phyloP scores from a whole-genome alignment of 2,329 filamentous ascomycete genomes.

The Aspergillus ustus region DNA sequence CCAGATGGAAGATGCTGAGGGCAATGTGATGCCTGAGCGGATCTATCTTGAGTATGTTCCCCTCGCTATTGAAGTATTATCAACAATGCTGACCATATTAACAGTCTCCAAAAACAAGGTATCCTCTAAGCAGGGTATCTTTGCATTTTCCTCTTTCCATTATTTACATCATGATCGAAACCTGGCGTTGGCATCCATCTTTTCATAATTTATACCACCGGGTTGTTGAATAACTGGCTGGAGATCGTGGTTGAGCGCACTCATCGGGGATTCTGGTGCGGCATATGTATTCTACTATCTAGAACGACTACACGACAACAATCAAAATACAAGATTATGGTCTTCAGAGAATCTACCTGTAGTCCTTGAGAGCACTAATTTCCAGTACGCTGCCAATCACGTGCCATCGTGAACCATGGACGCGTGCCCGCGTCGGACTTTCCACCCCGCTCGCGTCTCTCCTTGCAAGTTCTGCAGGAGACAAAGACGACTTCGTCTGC shows the following conservation, averaged over 20 bases:
- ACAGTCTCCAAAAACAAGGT: slow-evolving; percentile 80
- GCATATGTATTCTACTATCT: slow-evolving; percentile 25
- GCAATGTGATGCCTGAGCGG: slow-evolving; percentile 99
- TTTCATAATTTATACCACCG: slow-evolving; percentile 23
- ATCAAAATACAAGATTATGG: slow-evolving; percentile 8
- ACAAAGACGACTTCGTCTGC: not conserved
- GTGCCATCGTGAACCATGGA: slow-evolving; percentile 42
- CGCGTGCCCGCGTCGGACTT: slow-evolving; percentile 24
- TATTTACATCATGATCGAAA: slow-evolving; percentile 28
- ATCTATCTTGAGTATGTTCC: slow-evolving; percentile 78
- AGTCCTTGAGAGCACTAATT: not conserved
- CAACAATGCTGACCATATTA: slow-evolving; percentile 28
- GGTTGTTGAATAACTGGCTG: slow-evolving; percentile 23
- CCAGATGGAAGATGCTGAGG: slow-evolving; percentile 97
- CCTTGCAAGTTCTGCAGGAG: not conserved
- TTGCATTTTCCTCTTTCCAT: slow-evolving; percentile 2
- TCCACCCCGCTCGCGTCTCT: slow-evolving; percentile 9
- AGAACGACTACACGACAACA: slow-evolving; percentile 9
- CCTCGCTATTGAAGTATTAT: not conserved
- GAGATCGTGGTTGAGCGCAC: slow-evolving; percentile 18
- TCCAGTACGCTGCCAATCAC: slow-evolving; percentile 23
- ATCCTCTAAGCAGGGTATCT: slow-evolving; percentile 60
- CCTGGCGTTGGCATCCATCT: slow-evolving; percentile 36
- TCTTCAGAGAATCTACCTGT: not conserved
- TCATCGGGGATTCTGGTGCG: slow-evolving; percentile 9